Evolutionary conservation across 1,284 basidiomycete species (phyloP).

Genomic region (Grifola frondosa): DNA sequence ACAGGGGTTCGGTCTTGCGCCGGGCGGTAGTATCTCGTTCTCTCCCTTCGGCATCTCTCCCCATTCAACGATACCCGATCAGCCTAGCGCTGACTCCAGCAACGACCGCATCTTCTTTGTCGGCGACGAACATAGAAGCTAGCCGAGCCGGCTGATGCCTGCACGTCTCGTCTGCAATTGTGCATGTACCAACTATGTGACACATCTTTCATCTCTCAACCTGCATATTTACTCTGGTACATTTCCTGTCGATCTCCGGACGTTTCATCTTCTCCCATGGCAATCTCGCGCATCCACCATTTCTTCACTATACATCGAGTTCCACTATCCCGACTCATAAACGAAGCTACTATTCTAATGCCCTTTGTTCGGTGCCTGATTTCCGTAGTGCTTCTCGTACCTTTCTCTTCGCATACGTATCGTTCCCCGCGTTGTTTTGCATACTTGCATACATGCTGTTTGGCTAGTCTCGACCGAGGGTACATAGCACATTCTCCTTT

Average conservation of each 20-base stretch:
- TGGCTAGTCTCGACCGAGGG: constrained; percentile 26
- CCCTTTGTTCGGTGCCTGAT: constrained; percentile 17
- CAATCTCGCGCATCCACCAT: constrained; percentile 34
- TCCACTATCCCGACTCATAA: constrained; percentile 21
- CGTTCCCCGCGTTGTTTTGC: constrained; percentile 23
- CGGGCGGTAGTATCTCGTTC: constrained; percentile 42
- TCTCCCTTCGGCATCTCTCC: constrained; percentile 62
- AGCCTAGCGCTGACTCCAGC: constrained; percentile 43
- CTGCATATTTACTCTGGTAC: constrained; percentile 27
- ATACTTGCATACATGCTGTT: constrained; percentile 32
- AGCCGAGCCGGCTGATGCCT: constrained; percentile 42
- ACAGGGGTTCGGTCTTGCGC: constrained; percentile 34
- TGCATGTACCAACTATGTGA: constrained; percentile 30
- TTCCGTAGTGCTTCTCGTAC: constrained; percentile 21
- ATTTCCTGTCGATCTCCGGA: constrained; percentile 18
- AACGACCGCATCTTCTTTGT: constrained; percentile 43
- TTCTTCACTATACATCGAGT: constrained; percentile 22
- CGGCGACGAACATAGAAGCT: constrained; percentile 57
- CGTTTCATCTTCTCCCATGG: constrained; percentile 17
- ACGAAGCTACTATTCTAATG: constrained; percentile 25
- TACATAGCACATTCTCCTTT: constrained; percentile 22
- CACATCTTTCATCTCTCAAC: constrained; percentile 18
- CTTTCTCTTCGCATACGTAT: constrained; percentile 26
- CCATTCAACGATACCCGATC: constrained; percentile 65
- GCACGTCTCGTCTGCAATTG: constrained; percentile 17